A percentile compares a stretch with the other conserved stretches of the same genome.
Evolutionary conservation across 441 rosid genomes (phyloP).

Genomic region (Adansonia rubrostipa): DNA sequence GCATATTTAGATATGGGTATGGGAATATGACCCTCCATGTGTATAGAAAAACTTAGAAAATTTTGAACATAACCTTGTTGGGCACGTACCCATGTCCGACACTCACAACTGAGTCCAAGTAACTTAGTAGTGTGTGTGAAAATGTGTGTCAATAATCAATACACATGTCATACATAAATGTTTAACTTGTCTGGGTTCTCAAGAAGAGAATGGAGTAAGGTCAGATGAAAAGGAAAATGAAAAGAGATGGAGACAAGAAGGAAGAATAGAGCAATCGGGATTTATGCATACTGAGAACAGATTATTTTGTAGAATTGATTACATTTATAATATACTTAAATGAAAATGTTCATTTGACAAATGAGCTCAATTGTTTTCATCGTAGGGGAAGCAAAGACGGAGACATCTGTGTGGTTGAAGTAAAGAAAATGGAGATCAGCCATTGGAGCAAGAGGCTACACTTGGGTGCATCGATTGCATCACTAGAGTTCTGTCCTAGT

Average conservation of each 20-base stretch:
- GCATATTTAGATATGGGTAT: background rate
- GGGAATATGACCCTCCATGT: too few species aligned
- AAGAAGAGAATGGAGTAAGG: background rate
- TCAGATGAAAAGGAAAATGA: background rate
- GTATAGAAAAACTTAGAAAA: too few species aligned
- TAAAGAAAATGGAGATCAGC: slow-evolving; percentile 85
- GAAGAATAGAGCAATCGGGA: background rate
- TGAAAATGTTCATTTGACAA: slow-evolving; percentile 5
- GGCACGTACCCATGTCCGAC: too few species aligned
- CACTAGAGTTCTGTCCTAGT: slow-evolving; percentile 82
- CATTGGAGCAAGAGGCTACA: slow-evolving; percentile 93
- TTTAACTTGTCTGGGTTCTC: slow-evolving; percentile 1
- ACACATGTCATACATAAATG: background rate
- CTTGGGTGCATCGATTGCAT: slow-evolving; percentile 67
- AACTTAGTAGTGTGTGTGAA: background rate
- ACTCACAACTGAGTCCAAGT: background rate
- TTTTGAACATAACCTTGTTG: too few species aligned
- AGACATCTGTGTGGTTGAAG: slow-evolving; percentile 75
- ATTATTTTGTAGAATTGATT: background rate
- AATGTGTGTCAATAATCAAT: background rate
- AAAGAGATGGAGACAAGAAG: background rate
- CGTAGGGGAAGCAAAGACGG: slow-evolving; percentile 95
- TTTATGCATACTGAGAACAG: background rate
- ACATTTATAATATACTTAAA: slow-evolving; percentile 6
- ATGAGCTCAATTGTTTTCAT: slow-evolving; percentile 23